These are phyloP conservation scores for Crithidia sp. DNA, from an alignment of 208 protist genomes.

Conservation along the genomic window DNA sequence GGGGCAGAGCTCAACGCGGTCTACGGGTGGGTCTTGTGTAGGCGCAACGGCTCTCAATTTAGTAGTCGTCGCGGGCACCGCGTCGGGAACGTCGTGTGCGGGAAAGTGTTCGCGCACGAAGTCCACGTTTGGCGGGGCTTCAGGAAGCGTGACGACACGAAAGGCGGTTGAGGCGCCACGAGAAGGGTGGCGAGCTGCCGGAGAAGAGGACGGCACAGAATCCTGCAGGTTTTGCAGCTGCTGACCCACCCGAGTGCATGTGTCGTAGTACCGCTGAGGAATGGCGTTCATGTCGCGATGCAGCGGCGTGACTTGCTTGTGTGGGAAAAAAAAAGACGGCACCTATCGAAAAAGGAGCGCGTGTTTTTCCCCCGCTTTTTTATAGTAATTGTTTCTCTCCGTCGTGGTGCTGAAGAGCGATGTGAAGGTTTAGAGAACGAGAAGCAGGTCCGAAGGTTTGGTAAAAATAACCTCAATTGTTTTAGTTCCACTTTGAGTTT, in stretches of 20 bases:
- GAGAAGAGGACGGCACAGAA: neutral
- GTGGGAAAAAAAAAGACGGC: neutral
- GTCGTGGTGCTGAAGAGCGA: too few relatives aligned
- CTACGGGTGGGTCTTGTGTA: neutral
- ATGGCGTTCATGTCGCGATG: slow-evolving; percentile 13
- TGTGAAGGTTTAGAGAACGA: too few relatives aligned
- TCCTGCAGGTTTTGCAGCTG: neutral
- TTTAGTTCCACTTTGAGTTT: too few relatives aligned
- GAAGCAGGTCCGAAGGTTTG: too few relatives aligned
- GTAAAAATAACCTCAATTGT: too few relatives aligned
- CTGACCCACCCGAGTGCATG: slow-evolving; percentile 39
- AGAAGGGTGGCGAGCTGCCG: neutral
- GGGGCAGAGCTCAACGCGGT: neutral
- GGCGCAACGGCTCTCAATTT: neutral
- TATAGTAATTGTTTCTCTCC: too few relatives aligned
- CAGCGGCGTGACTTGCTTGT: too few relatives aligned
- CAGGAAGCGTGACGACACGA: slow-evolving; percentile 18
- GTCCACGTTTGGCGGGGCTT: slow-evolving; percentile 4
- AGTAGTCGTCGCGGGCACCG: neutral
- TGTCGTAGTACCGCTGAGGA: slow-evolving; percentile 53
- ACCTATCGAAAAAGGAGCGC: too few relatives aligned
- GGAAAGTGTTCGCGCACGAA: slow-evolving; percentile 14
- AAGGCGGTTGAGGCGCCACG: neutral
- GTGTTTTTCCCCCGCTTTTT: too few relatives aligned
- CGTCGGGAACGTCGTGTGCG: neutral